A percentile compares a stretch with the other conserved stretches of the same genome.
These are phyloP conservation scores for Tillandsia leiboldiana DNA, from an alignment of 176 grass and related monocot species.

Conservation along the genomic window DNA sequence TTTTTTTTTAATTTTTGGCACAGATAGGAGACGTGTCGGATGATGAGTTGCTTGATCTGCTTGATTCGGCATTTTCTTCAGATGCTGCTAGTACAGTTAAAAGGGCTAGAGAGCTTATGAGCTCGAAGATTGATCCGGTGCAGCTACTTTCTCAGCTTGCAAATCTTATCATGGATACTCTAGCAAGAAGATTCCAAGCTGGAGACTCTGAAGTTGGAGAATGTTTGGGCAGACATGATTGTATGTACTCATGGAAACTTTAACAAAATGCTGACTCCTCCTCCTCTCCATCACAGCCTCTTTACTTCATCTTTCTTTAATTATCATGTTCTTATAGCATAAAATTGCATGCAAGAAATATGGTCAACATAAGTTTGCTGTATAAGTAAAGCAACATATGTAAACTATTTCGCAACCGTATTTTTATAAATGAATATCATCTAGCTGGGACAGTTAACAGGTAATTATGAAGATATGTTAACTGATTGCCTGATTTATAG, in stretches of 20 bases:
- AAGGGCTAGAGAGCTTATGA: slow-evolving; percentile 73
- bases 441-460: too few species aligned
- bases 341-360: too few species aligned
- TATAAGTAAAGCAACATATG: background rate
- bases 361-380: background rate
- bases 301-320: background rate
- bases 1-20: slow-evolving; percentile 1
- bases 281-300: background rate
- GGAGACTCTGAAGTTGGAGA: slow-evolving; percentile 36
- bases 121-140: slow-evolving; percentile 61
- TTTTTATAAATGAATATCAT: too few species aligned
- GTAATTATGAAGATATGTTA: too few species aligned
- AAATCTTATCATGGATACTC: slow-evolving; percentile 78
- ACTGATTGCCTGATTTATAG: too few species aligned
- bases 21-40: slow-evolving; percentile 87
- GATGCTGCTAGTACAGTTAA: slow-evolving; percentile 71
- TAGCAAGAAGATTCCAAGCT: slow-evolving; percentile 43
- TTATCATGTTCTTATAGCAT: too few species aligned
- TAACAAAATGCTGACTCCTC: background rate
- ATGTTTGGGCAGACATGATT: slow-evolving; percentile 24
- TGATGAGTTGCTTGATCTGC: slow-evolving; percentile 73
- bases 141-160: slow-evolving; percentile 68
- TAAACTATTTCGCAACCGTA: background rate
- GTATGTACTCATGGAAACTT: slow-evolving; percentile 18
- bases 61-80: slow-evolving; percentile 63